A percentile compares a stretch with the other conserved stretches of the same genome.
These are phyloP conservation scores for Trifolium subterraneum DNA, from an alignment of 306 rosid genomes.

Conservation along the genomic window DNA sequence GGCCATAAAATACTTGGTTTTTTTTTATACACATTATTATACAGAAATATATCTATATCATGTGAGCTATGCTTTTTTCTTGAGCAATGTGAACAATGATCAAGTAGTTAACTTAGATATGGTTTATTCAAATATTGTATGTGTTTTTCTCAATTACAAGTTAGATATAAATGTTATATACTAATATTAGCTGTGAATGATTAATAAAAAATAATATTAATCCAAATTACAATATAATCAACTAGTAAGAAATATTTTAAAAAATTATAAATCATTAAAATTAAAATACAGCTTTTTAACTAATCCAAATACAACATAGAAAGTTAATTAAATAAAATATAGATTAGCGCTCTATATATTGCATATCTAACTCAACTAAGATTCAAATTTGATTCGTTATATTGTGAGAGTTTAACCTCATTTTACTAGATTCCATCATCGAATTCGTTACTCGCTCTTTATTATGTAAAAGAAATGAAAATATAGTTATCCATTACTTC, in stretches of 20 bases:
- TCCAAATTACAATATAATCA: background rate
- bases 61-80: background rate
- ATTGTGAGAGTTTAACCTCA: background rate
- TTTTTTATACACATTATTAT: background rate
- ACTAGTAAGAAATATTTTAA: background rate
- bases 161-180: background rate
- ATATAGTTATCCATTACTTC: background rate
- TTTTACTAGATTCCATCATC: background rate
- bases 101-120: background rate
- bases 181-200: background rate
- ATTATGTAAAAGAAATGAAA: background rate
- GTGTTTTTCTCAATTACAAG: background rate
- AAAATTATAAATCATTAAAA: too few relatives aligned
- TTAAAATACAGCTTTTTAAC: too few relatives aligned
- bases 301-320: too few relatives aligned
- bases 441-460: background rate
- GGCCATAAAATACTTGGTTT: background rate
- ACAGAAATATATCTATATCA: background rate
- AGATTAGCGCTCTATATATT: too few relatives aligned
- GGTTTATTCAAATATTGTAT: background rate
- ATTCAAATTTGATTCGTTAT: background rate
- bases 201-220: background rate
- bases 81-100: background rate
- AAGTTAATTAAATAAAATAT: too few relatives aligned
- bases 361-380: too few relatives aligned